A percentile compares a stretch with the other conserved stretches of the same genome.
Conservation (phyloP, 345 rosid species). For the Microthlaspi erraticum region DNA sequence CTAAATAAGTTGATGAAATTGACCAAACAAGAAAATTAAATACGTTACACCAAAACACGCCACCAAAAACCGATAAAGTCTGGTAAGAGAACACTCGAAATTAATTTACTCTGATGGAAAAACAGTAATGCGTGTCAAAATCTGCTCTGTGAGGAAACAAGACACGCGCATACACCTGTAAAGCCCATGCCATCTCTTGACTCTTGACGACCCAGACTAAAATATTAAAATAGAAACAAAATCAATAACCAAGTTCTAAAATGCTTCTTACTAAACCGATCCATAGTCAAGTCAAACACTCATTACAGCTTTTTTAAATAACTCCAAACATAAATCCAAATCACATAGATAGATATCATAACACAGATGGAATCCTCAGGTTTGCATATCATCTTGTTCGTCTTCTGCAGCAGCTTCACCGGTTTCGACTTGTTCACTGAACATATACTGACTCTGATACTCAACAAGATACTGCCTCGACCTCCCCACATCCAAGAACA, state of each 20-base stretch:
- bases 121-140: slow-evolving; percentile 27
- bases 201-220: neutral
- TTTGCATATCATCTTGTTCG: slow-evolving; percentile 57
- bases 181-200: too few relatives aligned
- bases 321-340: too few relatives aligned
- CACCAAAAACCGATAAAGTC: slow-evolving; percentile 44
- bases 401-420: slow-evolving; percentile 49
- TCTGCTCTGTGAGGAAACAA: neutral
- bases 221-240: neutral
- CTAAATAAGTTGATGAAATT: slow-evolving; percentile 30
- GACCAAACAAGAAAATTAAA: slow-evolving; percentile 41
- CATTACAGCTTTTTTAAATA: neutral
- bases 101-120: slow-evolving; percentile 16
- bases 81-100: slow-evolving; percentile 42
- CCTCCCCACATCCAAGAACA: slow-evolving; percentile 92
- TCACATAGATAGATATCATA: too few relatives aligned
- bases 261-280: neutral
- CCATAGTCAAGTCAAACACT: neutral
- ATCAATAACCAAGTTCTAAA: neutral
- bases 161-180: neutral
- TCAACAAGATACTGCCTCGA: slow-evolving; percentile 93
- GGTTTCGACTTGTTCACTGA: slow-evolving; percentile 57
- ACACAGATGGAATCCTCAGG: slow-evolving; percentile 31
- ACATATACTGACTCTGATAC: slow-evolving; percentile 81
- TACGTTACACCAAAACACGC: slow-evolving; percentile 37